Conservation (phyloP, 176 grass and related monocot species). For the Zea mays region DNA sequence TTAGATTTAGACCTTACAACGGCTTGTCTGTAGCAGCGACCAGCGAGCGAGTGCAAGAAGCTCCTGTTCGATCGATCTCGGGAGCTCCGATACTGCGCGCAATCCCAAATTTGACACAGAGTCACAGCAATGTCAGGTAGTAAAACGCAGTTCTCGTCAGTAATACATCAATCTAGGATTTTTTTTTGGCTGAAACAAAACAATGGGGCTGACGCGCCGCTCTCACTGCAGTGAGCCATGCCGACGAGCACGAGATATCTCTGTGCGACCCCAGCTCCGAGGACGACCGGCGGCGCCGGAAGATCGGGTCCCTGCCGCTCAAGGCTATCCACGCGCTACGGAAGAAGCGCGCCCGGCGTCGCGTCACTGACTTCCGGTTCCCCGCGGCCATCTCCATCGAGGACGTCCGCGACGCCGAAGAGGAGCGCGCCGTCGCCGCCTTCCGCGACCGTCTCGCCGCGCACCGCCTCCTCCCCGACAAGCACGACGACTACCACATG, state of each 20-base stretch:
- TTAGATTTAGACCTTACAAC: not conserved
- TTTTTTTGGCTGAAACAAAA: not conserved
- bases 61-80: conserved; percentile 3
- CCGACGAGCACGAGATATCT: conserved; percentile 62
- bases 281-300: conserved; percentile 71
- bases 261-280: conserved; percentile 66
- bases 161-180: not conserved
- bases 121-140: conserved; percentile 41
- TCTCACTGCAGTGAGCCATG: conserved; percentile 42
- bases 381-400: conserved; percentile 88
- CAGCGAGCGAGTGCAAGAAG: not conserved
- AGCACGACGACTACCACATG: conserved; percentile 90
- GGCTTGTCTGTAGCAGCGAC: not conserved
- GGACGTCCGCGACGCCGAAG: conserved; percentile 88
- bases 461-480: conserved; percentile 71
- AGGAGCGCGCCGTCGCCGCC: conserved; percentile 84
- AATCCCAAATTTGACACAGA: not conserved
- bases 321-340: conserved; percentile 79
- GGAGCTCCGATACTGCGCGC: not conserved
- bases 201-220: not conserved
- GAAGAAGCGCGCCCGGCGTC: conserved; percentile 70
- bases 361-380: conserved; percentile 61
- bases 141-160: not conserved
- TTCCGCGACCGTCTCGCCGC: conserved; percentile 78
- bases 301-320: conserved; percentile 74